Evolutionary conservation across 1,284 basidiomycete species (phyloP).

Genomic region (Agroathelia rolfsii): DNA sequence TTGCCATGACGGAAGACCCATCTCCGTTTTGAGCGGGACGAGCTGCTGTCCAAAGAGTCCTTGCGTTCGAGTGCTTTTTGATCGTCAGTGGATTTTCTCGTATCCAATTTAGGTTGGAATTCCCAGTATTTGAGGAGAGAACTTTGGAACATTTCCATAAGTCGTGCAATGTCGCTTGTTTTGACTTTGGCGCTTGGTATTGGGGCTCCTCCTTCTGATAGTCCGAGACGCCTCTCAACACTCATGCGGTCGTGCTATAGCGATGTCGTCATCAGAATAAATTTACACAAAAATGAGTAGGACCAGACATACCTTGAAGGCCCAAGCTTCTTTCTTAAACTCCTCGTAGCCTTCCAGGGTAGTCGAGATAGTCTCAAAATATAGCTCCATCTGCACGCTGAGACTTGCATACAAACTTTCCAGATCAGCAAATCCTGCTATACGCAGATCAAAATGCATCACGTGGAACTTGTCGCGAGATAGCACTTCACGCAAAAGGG

Average conservation of each 20-base stretch:
- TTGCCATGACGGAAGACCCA: no score
- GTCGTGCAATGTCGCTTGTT: conserved; percentile 71
- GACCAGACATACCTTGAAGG: conserved; percentile 51
- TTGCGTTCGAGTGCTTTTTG: no score
- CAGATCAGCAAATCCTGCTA: conserved; percentile 75
- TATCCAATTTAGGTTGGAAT: conserved; percentile 55
- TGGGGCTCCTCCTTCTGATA: conserved; percentile 25
- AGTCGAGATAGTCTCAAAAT: conserved; percentile 56
- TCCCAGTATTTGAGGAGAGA: conserved; percentile 65
- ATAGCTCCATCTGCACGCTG: conserved; percentile 72
- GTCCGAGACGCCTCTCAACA: conserved; percentile 51
- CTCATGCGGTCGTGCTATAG: conserved; percentile 61
- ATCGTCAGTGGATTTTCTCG: conserved; percentile 20
- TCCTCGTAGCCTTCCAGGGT: conserved; percentile 57
- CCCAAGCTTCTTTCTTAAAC: conserved; percentile 65
- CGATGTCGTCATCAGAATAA: conserved; percentile 6
- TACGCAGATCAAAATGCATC: conserved; percentile 74
- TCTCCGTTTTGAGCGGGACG: no score
- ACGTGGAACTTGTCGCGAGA: conserved; percentile 61
- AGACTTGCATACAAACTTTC: conserved; percentile 65
- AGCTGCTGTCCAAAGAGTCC: no score
- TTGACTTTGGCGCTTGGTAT: conserved; percentile 42
- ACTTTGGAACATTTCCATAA: conserved; percentile 79
- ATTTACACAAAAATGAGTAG: conserved; percentile 1
- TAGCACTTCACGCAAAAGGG: conserved; percentile 67